Evolutionary conservation across 768 basidiomycete species (phyloP).

Genomic region (Termitomyces sp.): DNA sequence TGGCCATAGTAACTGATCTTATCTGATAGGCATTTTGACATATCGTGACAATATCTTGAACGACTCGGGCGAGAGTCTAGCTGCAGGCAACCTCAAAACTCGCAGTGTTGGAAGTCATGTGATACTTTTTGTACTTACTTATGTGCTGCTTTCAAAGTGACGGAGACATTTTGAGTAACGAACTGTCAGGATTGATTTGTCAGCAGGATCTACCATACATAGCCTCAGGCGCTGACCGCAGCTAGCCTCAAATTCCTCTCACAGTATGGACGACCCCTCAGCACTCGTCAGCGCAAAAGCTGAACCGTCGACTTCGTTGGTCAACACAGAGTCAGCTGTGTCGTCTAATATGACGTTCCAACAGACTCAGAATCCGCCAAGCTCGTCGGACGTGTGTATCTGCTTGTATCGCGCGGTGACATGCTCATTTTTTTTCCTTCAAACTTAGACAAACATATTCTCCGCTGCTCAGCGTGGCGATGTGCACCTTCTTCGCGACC

Average conservation of each 20-base stretch:
- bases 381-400: slow-evolving; percentile 35
- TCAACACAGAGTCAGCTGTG: slow-evolving; percentile 44
- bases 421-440: not conserved
- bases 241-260: not conserved
- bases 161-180: no score
- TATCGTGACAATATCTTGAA: no score
- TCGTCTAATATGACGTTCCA: slow-evolving; percentile 46
- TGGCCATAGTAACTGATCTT: not conserved
- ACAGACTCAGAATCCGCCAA: slow-evolving; percentile 36
- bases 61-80: no score
- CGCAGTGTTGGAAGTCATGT: no score
- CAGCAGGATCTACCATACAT: not conserved
- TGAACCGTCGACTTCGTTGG: slow-evolving; percentile 44
- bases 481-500: slow-evolving; percentile 53
- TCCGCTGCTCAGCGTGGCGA: slow-evolving; percentile 89
- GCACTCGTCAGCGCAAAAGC: slow-evolving; percentile 43
- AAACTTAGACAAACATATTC: slow-evolving; percentile 61
- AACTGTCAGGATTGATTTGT: not conserved
- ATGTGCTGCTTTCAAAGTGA: no score
- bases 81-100: no score
- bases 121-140: no score
- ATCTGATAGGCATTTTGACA: not conserved
- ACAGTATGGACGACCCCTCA: slow-evolving; percentile 34
- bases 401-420: not conserved
- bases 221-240: not conserved